Conservation (phyloP, 805 yeast species). For the Tetrapisispora phaffii region DNA sequence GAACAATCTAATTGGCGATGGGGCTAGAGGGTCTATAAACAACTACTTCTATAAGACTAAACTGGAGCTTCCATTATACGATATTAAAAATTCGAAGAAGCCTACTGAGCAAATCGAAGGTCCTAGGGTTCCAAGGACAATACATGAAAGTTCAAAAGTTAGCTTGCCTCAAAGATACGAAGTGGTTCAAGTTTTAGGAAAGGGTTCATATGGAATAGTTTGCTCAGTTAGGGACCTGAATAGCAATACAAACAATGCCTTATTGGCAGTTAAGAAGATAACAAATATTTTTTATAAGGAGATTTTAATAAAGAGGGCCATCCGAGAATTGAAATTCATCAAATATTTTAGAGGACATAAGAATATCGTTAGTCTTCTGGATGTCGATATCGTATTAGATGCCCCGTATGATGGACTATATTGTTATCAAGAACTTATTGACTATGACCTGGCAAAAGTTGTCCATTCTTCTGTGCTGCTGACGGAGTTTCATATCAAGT, state of each 20-base stretch:
- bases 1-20: background rate
- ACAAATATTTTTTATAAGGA: constrained; percentile 58
- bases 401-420: constrained; percentile 78
- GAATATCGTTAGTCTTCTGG: constrained; percentile 65
- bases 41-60: constrained; percentile 1
- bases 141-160: constrained; percentile 48
- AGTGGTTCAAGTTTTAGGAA: constrained; percentile 53
- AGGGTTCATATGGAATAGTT: constrained; percentile 81
- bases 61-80: background rate
- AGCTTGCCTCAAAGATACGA: constrained; percentile 53
- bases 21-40: background rate
- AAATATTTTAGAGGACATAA: constrained; percentile 76
- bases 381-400: constrained; percentile 57
- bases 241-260: constrained; percentile 15
- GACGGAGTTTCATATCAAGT: constrained; percentile 74
- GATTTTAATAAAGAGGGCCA: constrained; percentile 64
- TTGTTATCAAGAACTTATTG: constrained; percentile 79
- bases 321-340: constrained; percentile 76
- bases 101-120: background rate
- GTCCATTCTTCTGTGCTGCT: constrained; percentile 67
- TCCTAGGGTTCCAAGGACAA: constrained; percentile 15
- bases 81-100: background rate
- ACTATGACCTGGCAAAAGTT: constrained; percentile 72
- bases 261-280: constrained; percentile 74
- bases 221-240: constrained; percentile 49